These are phyloP conservation scores for Wickerhamomyces silvicola DNA, from an alignment of 805 yeast species.

Conservation along the genomic window DNA sequence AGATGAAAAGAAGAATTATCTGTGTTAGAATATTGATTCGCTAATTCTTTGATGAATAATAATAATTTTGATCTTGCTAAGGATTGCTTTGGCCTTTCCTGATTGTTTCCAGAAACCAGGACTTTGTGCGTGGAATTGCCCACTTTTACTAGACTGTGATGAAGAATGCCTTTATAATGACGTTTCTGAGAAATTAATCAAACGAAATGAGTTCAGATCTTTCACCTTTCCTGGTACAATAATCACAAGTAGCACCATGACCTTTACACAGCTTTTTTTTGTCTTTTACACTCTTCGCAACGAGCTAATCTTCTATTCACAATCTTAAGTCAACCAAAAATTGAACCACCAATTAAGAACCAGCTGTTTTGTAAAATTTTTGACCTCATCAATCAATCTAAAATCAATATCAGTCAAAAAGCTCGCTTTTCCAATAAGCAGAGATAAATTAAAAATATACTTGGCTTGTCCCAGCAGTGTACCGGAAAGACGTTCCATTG, in stretches of 20 bases:
- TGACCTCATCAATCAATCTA: too few relatives aligned
- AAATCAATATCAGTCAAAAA: too few relatives aligned
- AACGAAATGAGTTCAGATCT: conserved; percentile 5
- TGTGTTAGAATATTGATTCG: neutral
- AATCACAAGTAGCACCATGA: conserved; percentile 1
- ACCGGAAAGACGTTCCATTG: too few relatives aligned
- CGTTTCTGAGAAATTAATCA: neutral
- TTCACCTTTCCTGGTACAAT: conserved; percentile 5
- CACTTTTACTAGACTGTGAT: neutral
- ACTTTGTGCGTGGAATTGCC: neutral
- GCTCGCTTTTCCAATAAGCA: too few relatives aligned
- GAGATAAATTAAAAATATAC: too few relatives aligned
- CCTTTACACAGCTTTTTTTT: conserved; percentile 9
- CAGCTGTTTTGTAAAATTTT: too few relatives aligned
- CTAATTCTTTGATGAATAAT: neutral
- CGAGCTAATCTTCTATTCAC: neutral
- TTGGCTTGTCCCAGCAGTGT: too few relatives aligned
- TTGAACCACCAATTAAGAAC: too few relatives aligned
- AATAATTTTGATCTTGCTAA: neutral
- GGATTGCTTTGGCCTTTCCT: neutral
- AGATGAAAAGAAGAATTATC: neutral
- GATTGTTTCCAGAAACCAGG: neutral
- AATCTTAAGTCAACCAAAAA: too few relatives aligned
- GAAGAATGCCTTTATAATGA: neutral
- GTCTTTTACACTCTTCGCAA: conserved; percentile 5